These are phyloP conservation scores for Primulina tabacum DNA, from an alignment of 257 asterid genomes.

Conservation along the genomic window DNA sequence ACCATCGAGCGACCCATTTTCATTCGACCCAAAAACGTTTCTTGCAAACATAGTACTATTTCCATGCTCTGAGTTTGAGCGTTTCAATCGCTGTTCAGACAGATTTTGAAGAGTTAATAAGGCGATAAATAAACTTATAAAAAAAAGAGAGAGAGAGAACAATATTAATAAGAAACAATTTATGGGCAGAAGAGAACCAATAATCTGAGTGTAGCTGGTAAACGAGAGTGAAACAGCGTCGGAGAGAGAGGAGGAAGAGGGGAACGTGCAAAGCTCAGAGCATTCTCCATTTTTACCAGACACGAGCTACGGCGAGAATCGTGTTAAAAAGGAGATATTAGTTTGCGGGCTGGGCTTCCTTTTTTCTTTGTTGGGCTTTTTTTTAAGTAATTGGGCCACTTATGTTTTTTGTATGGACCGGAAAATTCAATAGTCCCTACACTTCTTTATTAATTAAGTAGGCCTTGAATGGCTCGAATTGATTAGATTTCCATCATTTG, in stretches of 20 bases:
- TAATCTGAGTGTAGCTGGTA: conserved; percentile 32
- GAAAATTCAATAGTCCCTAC: too few relatives aligned
- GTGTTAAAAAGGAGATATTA: not conserved
- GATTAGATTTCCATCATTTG: too few relatives aligned
- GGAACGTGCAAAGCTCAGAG: conserved; percentile 57
- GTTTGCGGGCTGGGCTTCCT: too few relatives aligned
- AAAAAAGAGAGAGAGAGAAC: conserved; percentile 1
- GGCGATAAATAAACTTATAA: not conserved
- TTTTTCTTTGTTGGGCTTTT: too few relatives aligned
- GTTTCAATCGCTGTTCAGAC: conserved; percentile 46
- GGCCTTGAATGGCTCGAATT: too few relatives aligned
- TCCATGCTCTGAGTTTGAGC: conserved; percentile 37
- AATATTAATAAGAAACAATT: not conserved
- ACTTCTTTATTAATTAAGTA: too few relatives aligned
- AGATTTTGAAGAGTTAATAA: conserved; percentile 16
- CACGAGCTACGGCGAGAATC: conserved; percentile 24
- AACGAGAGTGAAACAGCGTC: conserved; percentile 42
- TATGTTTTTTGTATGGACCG: too few relatives aligned
- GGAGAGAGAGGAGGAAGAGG: conserved; percentile 48
- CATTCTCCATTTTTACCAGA: conserved; percentile 60
- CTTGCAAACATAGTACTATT: conserved; percentile 27
- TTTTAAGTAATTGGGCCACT: too few relatives aligned
- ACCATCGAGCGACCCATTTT: conserved; percentile 43
- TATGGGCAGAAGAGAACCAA: conserved; percentile 32
- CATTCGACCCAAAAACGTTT: conserved; percentile 52